phyloP scores from a whole-genome alignment of 2,329 filamentous ascomycete species.

The Basipetospora chlamydospora region DNA sequence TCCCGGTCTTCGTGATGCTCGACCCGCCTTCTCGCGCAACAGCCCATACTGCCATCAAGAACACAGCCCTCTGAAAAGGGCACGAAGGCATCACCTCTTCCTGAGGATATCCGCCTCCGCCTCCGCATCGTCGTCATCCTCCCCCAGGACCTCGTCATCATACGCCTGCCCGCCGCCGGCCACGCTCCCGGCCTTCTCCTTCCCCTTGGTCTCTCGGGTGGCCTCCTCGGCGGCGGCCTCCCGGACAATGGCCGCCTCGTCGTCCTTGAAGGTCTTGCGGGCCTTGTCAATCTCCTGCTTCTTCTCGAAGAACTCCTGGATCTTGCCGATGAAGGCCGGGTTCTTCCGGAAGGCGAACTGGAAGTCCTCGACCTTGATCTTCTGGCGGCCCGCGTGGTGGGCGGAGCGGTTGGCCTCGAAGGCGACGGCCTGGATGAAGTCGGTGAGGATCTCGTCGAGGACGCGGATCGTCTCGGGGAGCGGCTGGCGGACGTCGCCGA shows the following conservation, averaged over 20 bases:
- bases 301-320: constrained; percentile 79
- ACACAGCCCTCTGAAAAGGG: neutral
- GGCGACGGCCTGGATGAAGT: constrained; percentile 89
- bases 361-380: constrained; percentile 97
- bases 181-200: constrained; percentile 5
- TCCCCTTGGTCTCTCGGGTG: constrained; percentile 6
- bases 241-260: constrained; percentile 45
- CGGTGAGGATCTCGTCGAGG: constrained; percentile 89
- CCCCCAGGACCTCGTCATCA: constrained; percentile 36
- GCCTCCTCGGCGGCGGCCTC: constrained; percentile 30
- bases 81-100: constrained; percentile 16
- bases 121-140: constrained; percentile 35
- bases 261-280: constrained; percentile 59
- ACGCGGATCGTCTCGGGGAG: constrained; percentile 73
- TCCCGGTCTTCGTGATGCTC: too few species aligned
- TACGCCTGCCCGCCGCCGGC: constrained; percentile 9
- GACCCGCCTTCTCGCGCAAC: neutral
- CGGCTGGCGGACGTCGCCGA: constrained; percentile 64
- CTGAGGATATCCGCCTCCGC: constrained; percentile 25
- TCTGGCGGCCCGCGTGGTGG: constrained; percentile 75
- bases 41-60: neutral
- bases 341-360: constrained; percentile 85
- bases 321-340: constrained; percentile 70
- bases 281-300: constrained; percentile 75
- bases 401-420: constrained; percentile 80